These are phyloP conservation scores for Cordyceps militaris DNA, from an alignment of 2,329 filamentous ascomycete genomes.

Conservation along the genomic window DNA sequence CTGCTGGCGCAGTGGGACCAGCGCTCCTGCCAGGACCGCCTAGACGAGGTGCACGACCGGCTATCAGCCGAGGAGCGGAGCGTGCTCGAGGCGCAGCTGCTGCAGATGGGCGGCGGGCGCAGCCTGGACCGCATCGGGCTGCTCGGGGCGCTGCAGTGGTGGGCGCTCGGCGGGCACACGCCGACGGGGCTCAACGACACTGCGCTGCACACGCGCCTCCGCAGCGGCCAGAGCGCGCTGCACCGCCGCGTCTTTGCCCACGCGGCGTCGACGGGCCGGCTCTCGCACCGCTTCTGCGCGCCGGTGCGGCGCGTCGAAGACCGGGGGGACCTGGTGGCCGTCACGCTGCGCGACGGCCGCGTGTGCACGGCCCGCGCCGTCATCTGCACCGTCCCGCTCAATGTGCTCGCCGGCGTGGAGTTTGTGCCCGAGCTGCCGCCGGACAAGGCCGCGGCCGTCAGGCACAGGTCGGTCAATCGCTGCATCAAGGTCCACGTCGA, in stretches of 20 bases:
- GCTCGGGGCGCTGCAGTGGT: background rate
- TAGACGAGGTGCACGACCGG: background rate
- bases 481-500: background rate
- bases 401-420: background rate
- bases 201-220: background rate
- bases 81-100: background rate
- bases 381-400: background rate
- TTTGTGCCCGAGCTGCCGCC: background rate
- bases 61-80: background rate
- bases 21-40: background rate
- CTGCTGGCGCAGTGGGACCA: background rate
- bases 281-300: background rate
- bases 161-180: background rate
- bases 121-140: background rate
- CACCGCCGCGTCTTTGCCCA: background rate
- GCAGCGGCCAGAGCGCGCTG: background rate
- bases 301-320: background rate
- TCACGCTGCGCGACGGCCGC: background rate
- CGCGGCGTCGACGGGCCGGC: background rate
- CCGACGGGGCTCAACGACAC: background rate
- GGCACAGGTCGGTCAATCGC: background rate
- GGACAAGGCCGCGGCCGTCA: background rate
- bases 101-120: background rate
- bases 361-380: background rate
- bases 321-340: background rate